Base-by-base conservation (phyloP, 2,329 filamentous ascomycete genomes). In the Mariannaea elegans region DNA sequence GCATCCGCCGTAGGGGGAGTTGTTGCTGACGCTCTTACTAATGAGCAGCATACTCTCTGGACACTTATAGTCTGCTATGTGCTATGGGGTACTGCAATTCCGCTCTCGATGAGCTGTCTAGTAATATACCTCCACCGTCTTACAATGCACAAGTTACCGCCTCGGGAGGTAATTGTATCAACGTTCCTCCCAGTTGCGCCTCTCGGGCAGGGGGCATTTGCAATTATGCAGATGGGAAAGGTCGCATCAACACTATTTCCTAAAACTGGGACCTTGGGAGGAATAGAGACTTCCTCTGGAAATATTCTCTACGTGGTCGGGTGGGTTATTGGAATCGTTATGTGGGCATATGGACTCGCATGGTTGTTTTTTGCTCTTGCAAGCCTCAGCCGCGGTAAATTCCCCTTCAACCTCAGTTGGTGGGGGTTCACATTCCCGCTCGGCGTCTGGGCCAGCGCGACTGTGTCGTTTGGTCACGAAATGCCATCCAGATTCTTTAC, bases 121-220 rank as follows among this genome's bases (percentile, higher is more conserved):
- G 82, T 82, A 16, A 82, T 89, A 44, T 90, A 89, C 68, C 87
- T 87, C 65, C 82, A 85, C 42, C 83, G 87, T 2, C 77, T 90
- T 2, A 82, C 83, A n/a, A 68, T 89, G 0, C 81, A 89, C 69
- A 84, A 86, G 42, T 74, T 89, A 6, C 86, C 86, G 2, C 82
- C 85, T 1, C 76, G 81, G 23, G 86, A 87, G 70, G 81, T 84
- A 42, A 84, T 89, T 16, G 86, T 89, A 1, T 87, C 82, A 2
- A 82, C 83, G 8, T 87, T 90, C 63, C 75, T 90, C 1, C 87
- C 87, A 0, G 75, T 90, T 0, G 86, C 87, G 0, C 87, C 87
- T 0, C 75, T 89, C 0, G 87, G 87, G 0, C 84, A 88, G 71
- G 87, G 87, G n/a, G 85, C 84, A n/a, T 90, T 82, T 66, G 81